Conservation (phyloP, 108 stramenopile species). For the Pseudonitzschia multistriata region DNA sequence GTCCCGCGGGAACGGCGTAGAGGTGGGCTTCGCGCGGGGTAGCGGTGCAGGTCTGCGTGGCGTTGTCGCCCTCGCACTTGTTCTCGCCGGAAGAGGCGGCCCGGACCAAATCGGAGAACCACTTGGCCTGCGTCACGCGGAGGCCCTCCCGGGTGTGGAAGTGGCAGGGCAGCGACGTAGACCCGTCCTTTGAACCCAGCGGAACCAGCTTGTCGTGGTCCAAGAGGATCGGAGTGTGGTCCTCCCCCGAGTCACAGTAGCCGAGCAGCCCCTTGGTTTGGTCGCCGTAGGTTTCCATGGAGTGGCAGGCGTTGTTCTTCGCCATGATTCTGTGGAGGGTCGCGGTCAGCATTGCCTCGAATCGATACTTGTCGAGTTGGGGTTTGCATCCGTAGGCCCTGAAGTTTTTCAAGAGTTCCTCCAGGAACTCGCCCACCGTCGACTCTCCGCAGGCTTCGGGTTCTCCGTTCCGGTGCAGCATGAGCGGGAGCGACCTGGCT, state of each 20-base stretch:
- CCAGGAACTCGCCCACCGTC: not conserved
- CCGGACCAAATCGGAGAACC: slow-evolving; percentile 37
- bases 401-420: not conserved
- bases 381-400: slow-evolving; percentile 13
- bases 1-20: slow-evolving; percentile 84
- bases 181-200: not conserved
- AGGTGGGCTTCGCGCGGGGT: slow-evolving; percentile 37
- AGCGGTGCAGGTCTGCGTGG: slow-evolving; percentile 22
- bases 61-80: slow-evolving; percentile 20
- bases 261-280: slow-evolving; percentile 35
- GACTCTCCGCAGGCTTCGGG: not conserved
- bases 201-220: slow-evolving; percentile 67
- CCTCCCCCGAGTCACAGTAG: slow-evolving; percentile 70
- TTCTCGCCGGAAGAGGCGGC: not conserved
- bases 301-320: slow-evolving; percentile 23
- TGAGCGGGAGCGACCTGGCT: not conserved
- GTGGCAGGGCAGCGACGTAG: slow-evolving; percentile 57
- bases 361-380: slow-evolving; percentile 54
- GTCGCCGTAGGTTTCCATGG: slow-evolving; percentile 27
- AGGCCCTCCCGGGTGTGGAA: slow-evolving; percentile 83
- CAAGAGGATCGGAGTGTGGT: slow-evolving; percentile 62
- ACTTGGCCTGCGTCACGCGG: slow-evolving; percentile 47
- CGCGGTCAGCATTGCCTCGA: slow-evolving; percentile 64
- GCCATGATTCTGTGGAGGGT: slow-evolving; percentile 28
- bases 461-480: slow-evolving; percentile 16